Conservation (phyloP, 1,284 basidiomycete species). For the Cryptococcus sp. region DNA sequence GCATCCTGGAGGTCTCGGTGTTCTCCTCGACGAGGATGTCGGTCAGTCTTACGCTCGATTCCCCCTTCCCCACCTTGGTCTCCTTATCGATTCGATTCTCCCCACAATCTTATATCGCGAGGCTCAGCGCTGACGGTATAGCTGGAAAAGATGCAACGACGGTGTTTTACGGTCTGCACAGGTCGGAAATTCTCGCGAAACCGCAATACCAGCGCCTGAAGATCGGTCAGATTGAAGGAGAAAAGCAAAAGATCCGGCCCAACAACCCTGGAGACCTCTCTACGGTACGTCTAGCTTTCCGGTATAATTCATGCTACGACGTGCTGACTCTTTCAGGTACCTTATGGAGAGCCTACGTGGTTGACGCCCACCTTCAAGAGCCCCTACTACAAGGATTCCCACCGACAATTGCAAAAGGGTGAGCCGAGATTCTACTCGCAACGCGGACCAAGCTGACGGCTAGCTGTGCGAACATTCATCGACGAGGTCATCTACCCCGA, state of each 20-base stretch:
- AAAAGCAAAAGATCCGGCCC: conserved; percentile 55
- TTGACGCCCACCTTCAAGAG: conserved; percentile 69
- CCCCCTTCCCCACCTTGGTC: conserved; percentile 2
- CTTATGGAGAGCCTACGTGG: conserved; percentile 80
- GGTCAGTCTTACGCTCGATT: conserved; percentile 51
- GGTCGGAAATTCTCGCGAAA: conserved; percentile 67
- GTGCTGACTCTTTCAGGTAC: conserved; percentile 51
- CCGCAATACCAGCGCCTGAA: conserved; percentile 66
- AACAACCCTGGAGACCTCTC: conserved; percentile 57
- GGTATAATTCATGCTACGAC: neutral
- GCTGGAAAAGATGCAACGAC: conserved; percentile 80
- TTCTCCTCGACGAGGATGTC: conserved; percentile 66
- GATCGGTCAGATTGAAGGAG: conserved; percentile 64
- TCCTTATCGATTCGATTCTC: too few species aligned
- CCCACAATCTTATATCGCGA: too few species aligned
- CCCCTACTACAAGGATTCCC: conserved; percentile 72
- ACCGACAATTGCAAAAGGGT: conserved; percentile 46
- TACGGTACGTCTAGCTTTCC: conserved; percentile 15
- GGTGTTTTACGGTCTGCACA: conserved; percentile 75
- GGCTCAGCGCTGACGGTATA: conserved; percentile 28
- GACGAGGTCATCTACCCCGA: conserved; percentile 52
- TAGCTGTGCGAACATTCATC: conserved; percentile 53
- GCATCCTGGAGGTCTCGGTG: conserved; percentile 74
- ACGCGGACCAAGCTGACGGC: neutral
- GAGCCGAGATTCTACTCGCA: conserved; percentile 4